These are phyloP conservation scores for Alternaria longipes DNA, from an alignment of 2,329 filamentous ascomycete genomes.

Conservation along the genomic window DNA sequence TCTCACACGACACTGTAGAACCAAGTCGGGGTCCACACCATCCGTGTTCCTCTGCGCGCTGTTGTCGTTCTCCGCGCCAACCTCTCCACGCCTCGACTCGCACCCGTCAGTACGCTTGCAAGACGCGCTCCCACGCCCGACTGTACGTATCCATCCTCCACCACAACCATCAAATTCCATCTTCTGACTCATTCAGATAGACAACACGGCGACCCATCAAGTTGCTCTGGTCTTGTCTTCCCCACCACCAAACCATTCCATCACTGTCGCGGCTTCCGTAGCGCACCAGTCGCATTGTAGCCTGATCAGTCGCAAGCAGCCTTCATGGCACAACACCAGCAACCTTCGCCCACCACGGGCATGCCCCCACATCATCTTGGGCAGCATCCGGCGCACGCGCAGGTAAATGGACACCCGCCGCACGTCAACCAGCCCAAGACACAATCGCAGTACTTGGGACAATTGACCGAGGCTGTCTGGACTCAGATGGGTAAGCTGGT, in stretches of 20 bases:
- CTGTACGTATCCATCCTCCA: conserved; percentile 10
- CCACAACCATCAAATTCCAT: conserved; percentile 7
- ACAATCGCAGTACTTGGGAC: conserved; percentile 76
- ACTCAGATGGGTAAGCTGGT: conserved; percentile 80
- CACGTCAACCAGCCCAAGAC: conserved; percentile 68
- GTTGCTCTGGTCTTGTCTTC: conserved; percentile 10
- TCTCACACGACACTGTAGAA: conserved; percentile 3
- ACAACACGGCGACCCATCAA: neutral
- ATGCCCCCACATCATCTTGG: conserved; percentile 74
- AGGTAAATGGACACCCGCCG: conserved; percentile 63
- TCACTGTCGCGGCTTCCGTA: conserved; percentile 21
- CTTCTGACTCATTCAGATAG: conserved; percentile 7
- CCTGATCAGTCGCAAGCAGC: conserved; percentile 15
- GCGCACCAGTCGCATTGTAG: conserved; percentile 24
- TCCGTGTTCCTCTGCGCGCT: conserved; percentile 33
- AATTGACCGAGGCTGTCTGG: conserved; percentile 89
- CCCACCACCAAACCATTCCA: conserved; percentile 13
- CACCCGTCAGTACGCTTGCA: conserved; percentile 20
- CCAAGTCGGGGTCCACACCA: conserved; percentile 20
- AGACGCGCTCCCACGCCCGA: conserved; percentile 26
- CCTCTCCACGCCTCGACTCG: conserved; percentile 36
- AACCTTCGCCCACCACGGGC: conserved; percentile 80
- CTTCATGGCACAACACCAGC: conserved; percentile 74
- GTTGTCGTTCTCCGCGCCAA: conserved; percentile 37
- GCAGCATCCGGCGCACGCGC: conserved; percentile 69